Conservation (phyloP, 2,329 filamentous ascomycete species). For the Colletotrichum sp. region DNA sequence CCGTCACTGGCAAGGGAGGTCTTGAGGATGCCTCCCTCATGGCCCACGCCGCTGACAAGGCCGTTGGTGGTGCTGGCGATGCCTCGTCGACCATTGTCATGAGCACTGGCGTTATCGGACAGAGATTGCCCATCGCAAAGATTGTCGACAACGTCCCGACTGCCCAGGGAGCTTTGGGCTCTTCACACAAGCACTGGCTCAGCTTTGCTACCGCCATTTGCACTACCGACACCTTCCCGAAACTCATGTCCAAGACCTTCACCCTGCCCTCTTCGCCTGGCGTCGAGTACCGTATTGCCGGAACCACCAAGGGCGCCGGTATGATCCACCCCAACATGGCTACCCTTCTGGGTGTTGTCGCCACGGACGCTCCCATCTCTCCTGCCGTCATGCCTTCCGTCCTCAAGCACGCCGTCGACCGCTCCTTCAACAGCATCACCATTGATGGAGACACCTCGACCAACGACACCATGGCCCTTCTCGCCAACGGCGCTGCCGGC, state of each 20-base stretch:
- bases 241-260: constrained; percentile 86
- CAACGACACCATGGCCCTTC: constrained; percentile 91
- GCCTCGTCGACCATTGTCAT: constrained; percentile 80
- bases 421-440: constrained; percentile 95
- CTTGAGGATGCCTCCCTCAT: constrained; percentile 87
- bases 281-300: constrained; percentile 82
- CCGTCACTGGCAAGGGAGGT: constrained; percentile 90
- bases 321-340: constrained; percentile 99
- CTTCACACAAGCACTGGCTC: constrained; percentile 86
- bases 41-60: constrained; percentile 78
- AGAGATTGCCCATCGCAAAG: constrained; percentile 89
- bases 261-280: constrained; percentile 79
- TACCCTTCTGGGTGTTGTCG: constrained; percentile 88
- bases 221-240: constrained; percentile 98
- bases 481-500: constrained; percentile 94
- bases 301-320: constrained; percentile 96
- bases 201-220: constrained; percentile 88
- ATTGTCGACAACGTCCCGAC: constrained; percentile 83
- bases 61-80: constrained; percentile 47
- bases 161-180: constrained; percentile 73
- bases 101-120: constrained; percentile 98
- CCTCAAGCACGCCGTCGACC: constrained; percentile 76
- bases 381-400: constrained; percentile 70
- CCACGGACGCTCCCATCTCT: constrained; percentile 86
- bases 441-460: constrained; percentile 97